Base-by-base conservation (phyloP, 1,284 basidiomycete species). In the Neotropicomus parvogracilis region DNA sequence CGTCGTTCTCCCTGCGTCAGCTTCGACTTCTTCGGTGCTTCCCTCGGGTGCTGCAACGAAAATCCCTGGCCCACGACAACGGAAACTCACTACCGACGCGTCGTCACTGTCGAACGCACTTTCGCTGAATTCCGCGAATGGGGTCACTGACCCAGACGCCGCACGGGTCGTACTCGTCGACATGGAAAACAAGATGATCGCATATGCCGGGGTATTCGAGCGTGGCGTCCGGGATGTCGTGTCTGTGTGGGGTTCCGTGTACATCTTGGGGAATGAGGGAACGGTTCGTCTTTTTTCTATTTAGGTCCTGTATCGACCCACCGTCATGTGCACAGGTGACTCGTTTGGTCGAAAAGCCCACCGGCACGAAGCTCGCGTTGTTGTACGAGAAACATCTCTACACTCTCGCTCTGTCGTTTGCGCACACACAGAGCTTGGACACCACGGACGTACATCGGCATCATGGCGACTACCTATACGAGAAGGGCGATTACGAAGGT, bases 381-480 rank as follows among this genome's bases (percentile, higher is more conserved):
- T 69, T 97, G 14, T 95, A 91, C 60, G 76, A 81, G 36, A 86
- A 85, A 52, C 83, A 83, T 1, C 73, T 87, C 17, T 95, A 85
- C 62, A 69, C 78, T 0, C 74, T 93, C 7, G 92, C 93, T 2
- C 70, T 88, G 17, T 85, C 78, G 45, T 73, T 97, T 6, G 93
- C 92, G 0, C 77, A 83, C 56, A 88, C 86, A 0, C 87, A 91
- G 54, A 75, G 77, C 5, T 71, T 94, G 37, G 83, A 88, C 48
- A 75, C 94, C 3, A 89, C 90, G 0, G 92, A 95, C 57, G 91
- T 97, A 21, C 87, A 93, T 60, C 74, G 82, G 36, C 83, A 88
- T 49, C 97, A 95, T 63, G 95, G 93, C 2, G 95, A 99, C 62
- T 84, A 94, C 63, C 73, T 98, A 8, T 98, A 99, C 61, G 67